Conservation (phyloP, 345 rosid genomes). For the Diplotaxis tenuifolia region DNA sequence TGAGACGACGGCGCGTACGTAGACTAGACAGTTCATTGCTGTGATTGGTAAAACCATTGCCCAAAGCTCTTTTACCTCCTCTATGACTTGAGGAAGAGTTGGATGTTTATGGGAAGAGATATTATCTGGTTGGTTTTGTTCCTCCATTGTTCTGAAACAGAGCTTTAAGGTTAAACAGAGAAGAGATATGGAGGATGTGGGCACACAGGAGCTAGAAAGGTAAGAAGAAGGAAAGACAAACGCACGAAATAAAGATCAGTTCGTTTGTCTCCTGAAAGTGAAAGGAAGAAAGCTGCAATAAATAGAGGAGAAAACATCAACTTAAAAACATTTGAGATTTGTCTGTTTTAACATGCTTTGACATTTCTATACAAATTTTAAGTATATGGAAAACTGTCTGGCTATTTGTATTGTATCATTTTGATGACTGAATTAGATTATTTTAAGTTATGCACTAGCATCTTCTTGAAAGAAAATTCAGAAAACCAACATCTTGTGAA, state of each 20-base stretch:
- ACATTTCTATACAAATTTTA: not conserved
- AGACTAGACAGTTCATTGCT: conserved; percentile 79
- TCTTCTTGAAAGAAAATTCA: too few species aligned
- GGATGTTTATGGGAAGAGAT: conserved; percentile 49
- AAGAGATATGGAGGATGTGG: not conserved
- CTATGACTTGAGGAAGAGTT: conserved; percentile 55
- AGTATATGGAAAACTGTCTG: not conserved
- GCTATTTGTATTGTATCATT: not conserved
- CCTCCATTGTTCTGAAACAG: conserved; percentile 42
- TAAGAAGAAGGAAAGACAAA: not conserved
- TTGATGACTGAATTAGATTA: not conserved
- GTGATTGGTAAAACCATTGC: conserved; percentile 91
- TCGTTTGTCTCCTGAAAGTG: conserved; percentile 27
- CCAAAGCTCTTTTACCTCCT: conserved; percentile 82
- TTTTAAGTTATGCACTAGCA: not conserved
- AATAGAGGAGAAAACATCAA: conserved; percentile 23
- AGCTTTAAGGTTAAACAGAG: not conserved
- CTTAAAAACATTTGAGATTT: not conserved
- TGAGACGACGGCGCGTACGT: conserved; percentile 72
- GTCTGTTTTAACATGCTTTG: not conserved
- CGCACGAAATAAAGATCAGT: conserved; percentile 3
- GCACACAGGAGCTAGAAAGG: conserved; percentile 19
- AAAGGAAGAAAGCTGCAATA: conserved; percentile 32
- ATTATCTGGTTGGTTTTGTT: conserved; percentile 41
- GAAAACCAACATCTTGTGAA: too few species aligned